phyloP scores from a whole-genome alignment of 2,329 filamentous ascomycete species.

The Colletotrichum viniferum region DNA sequence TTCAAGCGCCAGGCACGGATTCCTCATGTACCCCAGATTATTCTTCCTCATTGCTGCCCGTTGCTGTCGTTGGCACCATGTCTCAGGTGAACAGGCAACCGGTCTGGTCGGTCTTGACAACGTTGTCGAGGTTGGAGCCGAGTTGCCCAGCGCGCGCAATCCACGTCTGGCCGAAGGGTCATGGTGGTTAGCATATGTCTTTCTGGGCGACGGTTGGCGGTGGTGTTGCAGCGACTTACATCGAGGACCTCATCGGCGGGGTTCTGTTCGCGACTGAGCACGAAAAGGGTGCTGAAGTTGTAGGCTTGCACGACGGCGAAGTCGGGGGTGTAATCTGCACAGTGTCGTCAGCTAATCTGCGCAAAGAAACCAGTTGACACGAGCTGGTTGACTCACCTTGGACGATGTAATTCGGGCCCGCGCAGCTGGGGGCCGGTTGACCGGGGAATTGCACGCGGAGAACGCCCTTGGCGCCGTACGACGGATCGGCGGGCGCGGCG shows the following conservation, averaged over 20 bases:
- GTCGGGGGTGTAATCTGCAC: conserved; percentile 32
- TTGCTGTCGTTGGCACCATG: not conserved
- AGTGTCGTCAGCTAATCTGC: too few species aligned
- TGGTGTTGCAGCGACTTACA: conserved; percentile 23
- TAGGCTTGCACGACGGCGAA: conserved; percentile 36
- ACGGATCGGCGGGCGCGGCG: conserved; percentile 29
- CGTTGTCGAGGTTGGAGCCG: conserved; percentile 27
- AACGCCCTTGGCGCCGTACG: conserved; percentile 32
- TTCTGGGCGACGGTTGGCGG: too few species aligned
- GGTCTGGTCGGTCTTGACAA: conserved; percentile 31
- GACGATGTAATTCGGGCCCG: conserved; percentile 37
- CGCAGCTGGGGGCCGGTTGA: conserved; percentile 30
- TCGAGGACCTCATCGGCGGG: conserved; percentile 29
- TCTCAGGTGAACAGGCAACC: conserved; percentile 27
- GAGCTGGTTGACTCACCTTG: conserved; percentile 25
- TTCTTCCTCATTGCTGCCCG: not conserved
- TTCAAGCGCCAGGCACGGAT: conserved; percentile 11
- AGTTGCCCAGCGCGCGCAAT: conserved; percentile 29
- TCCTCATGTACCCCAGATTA: not conserved
- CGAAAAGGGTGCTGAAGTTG: conserved; percentile 36
- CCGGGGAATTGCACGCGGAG: conserved; percentile 35
- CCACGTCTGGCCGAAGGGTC: conserved; percentile 24
- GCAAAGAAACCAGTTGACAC: rapidly evolving
- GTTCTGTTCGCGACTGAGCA: conserved; percentile 34
- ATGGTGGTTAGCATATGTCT: not conserved